Evolutionary conservation across 352 stramenopile species (phyloP).

Genomic region (Phytophthora syringae): DNA sequence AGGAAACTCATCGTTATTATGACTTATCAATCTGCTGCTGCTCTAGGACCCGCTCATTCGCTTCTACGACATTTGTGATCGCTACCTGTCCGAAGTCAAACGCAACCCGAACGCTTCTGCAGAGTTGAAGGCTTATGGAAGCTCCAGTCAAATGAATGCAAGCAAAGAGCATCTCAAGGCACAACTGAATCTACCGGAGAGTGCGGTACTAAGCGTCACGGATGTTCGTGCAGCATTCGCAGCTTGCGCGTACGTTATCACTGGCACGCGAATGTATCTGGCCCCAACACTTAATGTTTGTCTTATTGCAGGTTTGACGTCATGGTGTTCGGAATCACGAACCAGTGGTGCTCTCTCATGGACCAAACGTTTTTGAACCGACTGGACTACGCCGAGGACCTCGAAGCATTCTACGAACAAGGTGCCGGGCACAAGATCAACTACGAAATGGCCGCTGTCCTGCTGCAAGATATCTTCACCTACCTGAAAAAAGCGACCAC

Average conservation of each 20-base stretch:
- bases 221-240: conserved; percentile 61
- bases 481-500: conserved; percentile 58
- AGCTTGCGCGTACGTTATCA: conserved; percentile 62
- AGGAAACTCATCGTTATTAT: no score
- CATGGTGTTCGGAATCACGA: conserved; percentile 51
- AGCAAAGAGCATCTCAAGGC: conserved; percentile 41
- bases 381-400: conserved; percentile 70
- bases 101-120: conserved; percentile 51
- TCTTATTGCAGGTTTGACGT: conserved; percentile 57
- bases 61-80: conserved; percentile 73
- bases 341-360: conserved; percentile 74
- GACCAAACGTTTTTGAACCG: conserved; percentile 41
- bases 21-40: no score
- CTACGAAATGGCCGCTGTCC: conserved; percentile 74
- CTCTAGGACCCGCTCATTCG: conserved; percentile 59
- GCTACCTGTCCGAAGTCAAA: conserved; percentile 56
- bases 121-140: conserved; percentile 44
- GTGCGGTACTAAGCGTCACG: conserved; percentile 33
- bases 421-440: conserved; percentile 70
- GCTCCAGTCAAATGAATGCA: conserved; percentile 41
- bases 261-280: neutral
- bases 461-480: conserved; percentile 64
- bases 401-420: conserved; percentile 77
- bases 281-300: neutral
- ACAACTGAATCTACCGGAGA: conserved; percentile 45